Conservation (phyloP, 1,284 basidiomycete species). For the Fomitiporia mediterranea region DNA sequence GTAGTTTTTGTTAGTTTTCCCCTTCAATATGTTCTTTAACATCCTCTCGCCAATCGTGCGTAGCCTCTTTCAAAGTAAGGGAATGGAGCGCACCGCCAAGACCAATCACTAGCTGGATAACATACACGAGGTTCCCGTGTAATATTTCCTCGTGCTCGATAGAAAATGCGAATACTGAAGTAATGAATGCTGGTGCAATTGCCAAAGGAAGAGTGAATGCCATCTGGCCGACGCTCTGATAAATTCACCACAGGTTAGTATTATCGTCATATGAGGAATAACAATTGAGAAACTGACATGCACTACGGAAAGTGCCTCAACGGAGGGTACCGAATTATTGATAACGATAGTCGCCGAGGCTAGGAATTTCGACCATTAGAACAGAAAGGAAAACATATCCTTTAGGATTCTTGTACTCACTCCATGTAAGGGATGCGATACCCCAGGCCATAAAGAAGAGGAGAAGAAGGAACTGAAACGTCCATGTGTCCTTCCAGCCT, state of each 20-base stretch:
- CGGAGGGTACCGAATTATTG: conserved; percentile 22
- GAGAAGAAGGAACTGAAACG: not conserved
- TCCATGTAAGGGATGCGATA: conserved; percentile 15
- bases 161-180: conserved; percentile 24
- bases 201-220: conserved; percentile 23
- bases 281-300: conserved; percentile 16
- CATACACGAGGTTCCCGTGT: conserved; percentile 14
- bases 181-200: conserved; percentile 22
- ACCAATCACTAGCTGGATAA: not conserved
- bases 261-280: not conserved
- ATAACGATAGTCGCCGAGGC: conserved; percentile 21
- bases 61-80: conserved; percentile 22
- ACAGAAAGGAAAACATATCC: not conserved
- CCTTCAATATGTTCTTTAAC: not conserved
- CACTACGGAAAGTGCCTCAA: conserved; percentile 22
- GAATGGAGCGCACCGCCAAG: conserved; percentile 16
- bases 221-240: conserved; percentile 21
- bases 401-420: conserved; percentile 6
- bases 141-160: conserved; percentile 16
- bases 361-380: not conserved
- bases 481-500: conserved; percentile 17
- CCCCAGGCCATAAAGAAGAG: conserved; percentile 22
- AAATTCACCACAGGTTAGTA: not conserved
- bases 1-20: not conserved
- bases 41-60: conserved; percentile 21